Evolutionary conservation across 1,284 basidiomycete genomes (phyloP), one percentile per base, ranked within the genome.

Genomic region (Leccinum subrobustum): DNA sequence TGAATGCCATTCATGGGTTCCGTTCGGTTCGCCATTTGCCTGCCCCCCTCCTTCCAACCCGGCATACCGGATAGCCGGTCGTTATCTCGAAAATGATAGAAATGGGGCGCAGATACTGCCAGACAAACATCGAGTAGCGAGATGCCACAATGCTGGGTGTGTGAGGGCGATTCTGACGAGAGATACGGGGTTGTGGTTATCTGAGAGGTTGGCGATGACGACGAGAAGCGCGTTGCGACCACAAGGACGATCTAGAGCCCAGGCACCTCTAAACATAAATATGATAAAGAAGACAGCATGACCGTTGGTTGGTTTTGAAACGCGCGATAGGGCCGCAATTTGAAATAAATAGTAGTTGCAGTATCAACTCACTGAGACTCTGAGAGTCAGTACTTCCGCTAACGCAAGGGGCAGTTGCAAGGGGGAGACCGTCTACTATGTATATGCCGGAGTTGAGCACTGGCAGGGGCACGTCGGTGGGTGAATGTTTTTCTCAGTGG

Each of bases 41-140:
- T 47, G 20, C 20, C 44, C 9, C 7, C 12, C 12, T 47, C 9
- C 4, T 20, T 47, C 44, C 20, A 23, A 12, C 12, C 20, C 18
- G 27, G 6, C 11, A 37, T 18, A 2, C 20, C 27, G 16, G 14
- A 3, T 52, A 14, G 7, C 48, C 42, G 54, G 31, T 27, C 6
- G 29, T 42, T 64, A 64, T 64, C 61, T 52, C 37, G 58, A 44
- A 35, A 23, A 50, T 59, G 25, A 31, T 39, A 55, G 35, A 18
- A 6, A 23, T 50, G 48, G 25, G 25, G 23, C 9, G 4, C 23
- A 27, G 6, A 50, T 25, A 25, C 12, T 50, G 48, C 7, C 14
- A 25, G 12, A 50, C 48, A 50, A 25, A 16, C 20, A 50, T 50
- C 23, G 25, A 25, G 25, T 50, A 14, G 48, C 25, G 23, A 50